Percentiles rank a stretch among this genome's conserved stretches.
Conservation (phyloP, 148 eudicot genomes). For the Vaccinium corymbosum region DNA sequence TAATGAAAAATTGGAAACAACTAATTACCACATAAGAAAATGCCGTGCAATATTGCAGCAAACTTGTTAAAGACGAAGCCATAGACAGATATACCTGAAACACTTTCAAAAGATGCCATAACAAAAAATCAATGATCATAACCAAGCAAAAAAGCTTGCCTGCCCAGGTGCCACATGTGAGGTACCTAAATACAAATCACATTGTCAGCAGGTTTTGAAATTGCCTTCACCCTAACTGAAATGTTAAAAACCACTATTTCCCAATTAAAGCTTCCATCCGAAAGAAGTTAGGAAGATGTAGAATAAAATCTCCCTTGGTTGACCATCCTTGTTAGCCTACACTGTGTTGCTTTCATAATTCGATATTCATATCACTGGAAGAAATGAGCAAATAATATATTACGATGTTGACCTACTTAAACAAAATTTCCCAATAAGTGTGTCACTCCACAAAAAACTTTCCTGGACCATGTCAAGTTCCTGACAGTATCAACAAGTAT, state of each 20-base stretch:
- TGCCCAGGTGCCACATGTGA: slow-evolving; percentile 87
- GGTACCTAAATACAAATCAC: slow-evolving; percentile 51
- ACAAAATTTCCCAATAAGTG: neutral
- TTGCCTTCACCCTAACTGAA: neutral
- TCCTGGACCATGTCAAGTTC: neutral
- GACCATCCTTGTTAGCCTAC: neutral
- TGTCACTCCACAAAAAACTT: neutral
- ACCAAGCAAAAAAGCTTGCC: slow-evolving; percentile 96
- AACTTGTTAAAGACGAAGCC: neutral
- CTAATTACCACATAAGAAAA: neutral
- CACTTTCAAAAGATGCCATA: slow-evolving; percentile 65
- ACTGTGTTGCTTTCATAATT: neutral
- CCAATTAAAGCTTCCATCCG: neutral
- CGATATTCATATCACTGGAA: neutral
- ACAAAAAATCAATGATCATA: slow-evolving; percentile 70
- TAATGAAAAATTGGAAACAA: slow-evolving; percentile 19
- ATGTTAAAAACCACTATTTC: neutral
- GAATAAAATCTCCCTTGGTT: neutral
- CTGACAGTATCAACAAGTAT: neutral
- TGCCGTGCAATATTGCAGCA: neutral
- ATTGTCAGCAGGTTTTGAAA: slow-evolving; percentile 9
- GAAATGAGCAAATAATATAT: neutral
- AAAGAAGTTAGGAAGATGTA: neutral
- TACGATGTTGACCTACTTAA: neutral
- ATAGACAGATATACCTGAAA: slow-evolving; percentile 40